A percentile compares a stretch with the other conserved stretches of the same genome.
Evolutionary conservation across 2,329 filamentous ascomycete genomes (phyloP).

Genomic region (Cordyceps cateniannulata): DNA sequence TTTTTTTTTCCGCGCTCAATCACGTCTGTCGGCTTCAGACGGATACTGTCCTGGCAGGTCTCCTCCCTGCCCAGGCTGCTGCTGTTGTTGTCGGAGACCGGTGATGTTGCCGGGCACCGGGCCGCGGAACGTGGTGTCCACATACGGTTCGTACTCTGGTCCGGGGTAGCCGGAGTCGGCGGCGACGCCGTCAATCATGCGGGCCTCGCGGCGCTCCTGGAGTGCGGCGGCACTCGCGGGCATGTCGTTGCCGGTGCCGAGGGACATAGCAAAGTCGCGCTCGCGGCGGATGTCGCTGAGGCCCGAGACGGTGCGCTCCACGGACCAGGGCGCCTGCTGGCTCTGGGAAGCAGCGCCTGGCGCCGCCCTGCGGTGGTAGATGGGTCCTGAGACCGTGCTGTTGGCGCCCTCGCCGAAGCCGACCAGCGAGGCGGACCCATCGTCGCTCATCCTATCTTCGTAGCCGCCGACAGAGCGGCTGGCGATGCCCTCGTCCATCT

Average conservation of each 20-base stretch:
- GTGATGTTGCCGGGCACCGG: constrained; percentile 39
- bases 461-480: constrained; percentile 43
- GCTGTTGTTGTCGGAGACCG: constrained; percentile 5
- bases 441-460: constrained; percentile 76
- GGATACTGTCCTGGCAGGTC: constrained; percentile 51
- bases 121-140: constrained; percentile 58
- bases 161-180: constrained; percentile 47
- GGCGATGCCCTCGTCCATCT: constrained; percentile 37
- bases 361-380: constrained; percentile 50
- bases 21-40: constrained; percentile 41
- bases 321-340: constrained; percentile 30
- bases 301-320: constrained; percentile 47
- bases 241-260: constrained; percentile 31
- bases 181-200: constrained; percentile 61
- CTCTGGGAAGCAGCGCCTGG: constrained; percentile 31
- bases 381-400: constrained; percentile 75
- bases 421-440: constrained; percentile 75
- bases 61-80: constrained; percentile 32
- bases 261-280: constrained; percentile 9
- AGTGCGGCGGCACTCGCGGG: constrained; percentile 39
- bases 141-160: constrained; percentile 46
- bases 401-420: constrained; percentile 90
- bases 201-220: constrained; percentile 52
- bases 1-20: neutral
- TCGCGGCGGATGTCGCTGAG: constrained; percentile 37